These are phyloP conservation scores for Echites panduratus DNA, from an alignment of 257 asterid species.

Conservation along the genomic window DNA sequence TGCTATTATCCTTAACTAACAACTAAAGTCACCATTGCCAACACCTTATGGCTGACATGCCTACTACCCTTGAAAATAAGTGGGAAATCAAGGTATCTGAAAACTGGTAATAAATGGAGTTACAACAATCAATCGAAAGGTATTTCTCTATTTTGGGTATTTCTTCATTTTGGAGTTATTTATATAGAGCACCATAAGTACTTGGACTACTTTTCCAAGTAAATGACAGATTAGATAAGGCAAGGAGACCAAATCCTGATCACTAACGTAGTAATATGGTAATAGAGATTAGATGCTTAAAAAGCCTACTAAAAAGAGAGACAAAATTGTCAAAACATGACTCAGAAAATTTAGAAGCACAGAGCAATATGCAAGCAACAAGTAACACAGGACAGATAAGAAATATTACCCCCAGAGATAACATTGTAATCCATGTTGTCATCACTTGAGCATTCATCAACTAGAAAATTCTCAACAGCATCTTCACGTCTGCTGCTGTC, in stretches of 20 bases:
- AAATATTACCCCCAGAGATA: conserved; percentile 70
- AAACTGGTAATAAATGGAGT: background rate
- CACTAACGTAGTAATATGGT: too few species aligned
- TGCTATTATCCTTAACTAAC: background rate
- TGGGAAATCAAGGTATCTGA: background rate
- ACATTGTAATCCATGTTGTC: conserved; percentile 66
- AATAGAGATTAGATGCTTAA: background rate
- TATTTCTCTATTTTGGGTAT: too few species aligned
- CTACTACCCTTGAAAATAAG: too few species aligned
- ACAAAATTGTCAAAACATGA: background rate
- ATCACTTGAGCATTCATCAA: conserved; percentile 82
- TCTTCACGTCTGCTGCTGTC: conserved; percentile 62
- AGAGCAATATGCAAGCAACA: background rate
- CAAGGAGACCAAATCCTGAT: too few species aligned
- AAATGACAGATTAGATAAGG: too few species aligned
- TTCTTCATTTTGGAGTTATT: too few species aligned
- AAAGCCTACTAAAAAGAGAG: background rate
- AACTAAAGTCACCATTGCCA: background rate
- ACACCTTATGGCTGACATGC: background rate
- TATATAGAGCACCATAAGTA: too few species aligned
- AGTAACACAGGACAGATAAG: conserved; percentile 4
- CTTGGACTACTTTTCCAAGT: too few species aligned
- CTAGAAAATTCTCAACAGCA: conserved; percentile 50
- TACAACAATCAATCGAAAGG: background rate
- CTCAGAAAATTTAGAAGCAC: background rate